Conservation (phyloP, 805 yeast genomes). For the Metschnikowia corniflorae region DNA sequence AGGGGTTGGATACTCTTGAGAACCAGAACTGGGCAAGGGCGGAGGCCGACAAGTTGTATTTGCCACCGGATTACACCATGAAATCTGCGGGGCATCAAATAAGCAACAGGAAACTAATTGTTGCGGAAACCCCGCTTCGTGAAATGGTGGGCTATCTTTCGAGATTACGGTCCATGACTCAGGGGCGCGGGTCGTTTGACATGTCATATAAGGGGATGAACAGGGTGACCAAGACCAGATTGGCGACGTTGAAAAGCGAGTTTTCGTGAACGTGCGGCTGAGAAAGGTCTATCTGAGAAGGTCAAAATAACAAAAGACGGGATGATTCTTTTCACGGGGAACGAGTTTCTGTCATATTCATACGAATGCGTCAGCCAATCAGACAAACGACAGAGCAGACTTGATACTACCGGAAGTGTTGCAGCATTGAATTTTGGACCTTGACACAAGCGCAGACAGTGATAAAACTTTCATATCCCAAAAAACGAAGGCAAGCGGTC, state of each 20-base stretch:
- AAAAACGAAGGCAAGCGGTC: too few species aligned
- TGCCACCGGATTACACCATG: slow-evolving; percentile 76
- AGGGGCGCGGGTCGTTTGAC: slow-evolving; percentile 81
- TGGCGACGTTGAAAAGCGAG: slow-evolving; percentile 14
- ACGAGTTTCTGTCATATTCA: too few species aligned
- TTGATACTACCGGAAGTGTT: too few species aligned
- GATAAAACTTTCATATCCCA: too few species aligned
- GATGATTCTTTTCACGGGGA: too few species aligned
- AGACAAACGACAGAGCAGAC: too few species aligned
- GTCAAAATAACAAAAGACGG: too few species aligned
- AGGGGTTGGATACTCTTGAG: slow-evolving; percentile 35
- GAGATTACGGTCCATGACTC: slow-evolving; percentile 74
- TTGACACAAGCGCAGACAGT: too few species aligned
- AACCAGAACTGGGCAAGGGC: slow-evolving; percentile 45
- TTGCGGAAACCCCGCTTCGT: slow-evolving; percentile 80
- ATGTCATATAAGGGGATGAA: slow-evolving; percentile 79
- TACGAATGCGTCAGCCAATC: too few species aligned
- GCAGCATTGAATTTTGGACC: too few species aligned
- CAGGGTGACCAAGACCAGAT: slow-evolving; percentile 40
- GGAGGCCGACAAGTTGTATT: slow-evolving; percentile 58
- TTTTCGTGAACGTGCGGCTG: slow-evolving; percentile 5
- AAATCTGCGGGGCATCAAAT: slow-evolving; percentile 20
- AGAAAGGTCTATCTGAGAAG: too few species aligned
- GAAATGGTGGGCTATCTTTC: slow-evolving; percentile 90
- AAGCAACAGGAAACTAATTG: slow-evolving; percentile 50